Base-by-base conservation (phyloP, 495 filamentous ascomycete species). In the Arthonia radiata region DNA sequence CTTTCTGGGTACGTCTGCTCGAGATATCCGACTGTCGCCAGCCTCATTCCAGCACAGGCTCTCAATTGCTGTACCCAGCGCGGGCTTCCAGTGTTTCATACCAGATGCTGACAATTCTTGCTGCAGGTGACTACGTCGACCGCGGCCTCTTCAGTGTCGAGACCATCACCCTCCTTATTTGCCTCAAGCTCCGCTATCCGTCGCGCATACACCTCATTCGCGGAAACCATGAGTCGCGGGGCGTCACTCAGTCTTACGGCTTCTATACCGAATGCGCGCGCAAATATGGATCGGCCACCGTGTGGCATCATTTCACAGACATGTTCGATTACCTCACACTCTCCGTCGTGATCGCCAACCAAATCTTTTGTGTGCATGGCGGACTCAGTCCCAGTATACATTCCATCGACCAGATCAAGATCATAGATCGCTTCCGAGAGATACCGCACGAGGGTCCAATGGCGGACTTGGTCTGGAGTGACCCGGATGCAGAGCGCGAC, bases 251-350 rank as follows among this genome's bases (percentile, higher is more conserved):
- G 48, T 93, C 82, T 21, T 97, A 97, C 49, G 86, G 86, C 26
- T 97, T 97, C 52, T 97, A 97, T 41, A 97, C 86, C 3, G 86
- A 97, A 45, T 97, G 86, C 47, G 78, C 72, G 9, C 71, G 86
- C 29, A 97, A 97, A 47, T 97, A 97, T 48, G 83, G 82, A 32
- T 92, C 86, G 48, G 79, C 86, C 17, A 92, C 86, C 35, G 89
- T 97, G 6, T 97, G 86, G 86, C 89, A 94, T 44, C 83, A 93
- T 48, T 97, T 97, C 40, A 97, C 86, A 28, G 86, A 97, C 51
- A 93, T 97, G 83, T 97, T 97, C 50, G 86, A 97, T 52, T 97
- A 83, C 43, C 61, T 97, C 28, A 92, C 83, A 2, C 53, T 97
- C 24, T 86, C 76, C 35, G 89, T 94, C 19, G 86, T 97, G 32